Conservation (phyloP, 2,329 filamentous ascomycete genomes). For the Chrysoporthe puriensis region DNA sequence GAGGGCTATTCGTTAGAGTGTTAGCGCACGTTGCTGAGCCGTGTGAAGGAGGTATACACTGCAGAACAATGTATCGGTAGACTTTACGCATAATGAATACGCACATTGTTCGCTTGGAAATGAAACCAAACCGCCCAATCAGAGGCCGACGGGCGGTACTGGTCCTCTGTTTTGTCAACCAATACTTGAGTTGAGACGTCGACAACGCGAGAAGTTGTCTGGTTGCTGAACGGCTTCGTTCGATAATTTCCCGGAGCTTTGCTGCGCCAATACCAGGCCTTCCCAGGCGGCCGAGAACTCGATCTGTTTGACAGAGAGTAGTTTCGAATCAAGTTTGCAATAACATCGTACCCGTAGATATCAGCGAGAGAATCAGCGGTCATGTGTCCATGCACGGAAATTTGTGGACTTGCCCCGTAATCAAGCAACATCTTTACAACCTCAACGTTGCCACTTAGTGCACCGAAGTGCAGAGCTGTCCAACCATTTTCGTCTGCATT, state of each 20-base stretch:
- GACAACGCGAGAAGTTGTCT: too few species aligned
- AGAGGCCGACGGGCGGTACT: neutral
- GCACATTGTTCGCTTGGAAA: neutral
- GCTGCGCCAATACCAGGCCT: too few species aligned
- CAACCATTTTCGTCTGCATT: neutral
- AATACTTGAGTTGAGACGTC: neutral
- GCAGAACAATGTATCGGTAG: neutral
- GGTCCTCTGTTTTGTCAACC: neutral
- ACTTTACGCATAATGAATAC: neutral
- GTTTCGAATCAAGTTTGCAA: slow-evolving; percentile 5
- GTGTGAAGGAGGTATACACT: neutral
- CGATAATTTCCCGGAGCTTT: too few species aligned
- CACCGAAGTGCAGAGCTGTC: neutral
- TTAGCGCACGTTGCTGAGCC: neutral
- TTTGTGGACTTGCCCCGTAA: neutral
- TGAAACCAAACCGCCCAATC: neutral
- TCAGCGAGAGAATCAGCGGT: slow-evolving; percentile 8
- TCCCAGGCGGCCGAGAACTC: too few species aligned
- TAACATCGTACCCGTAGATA: neutral
- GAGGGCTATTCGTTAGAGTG: neutral
- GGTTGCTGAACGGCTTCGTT: too few species aligned
- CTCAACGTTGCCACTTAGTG: neutral
- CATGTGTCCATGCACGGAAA: neutral
- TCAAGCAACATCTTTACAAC: neutral
- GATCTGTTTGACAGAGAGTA: too few species aligned